A percentile compares a stretch with the other conserved stretches of the same genome.
Conservation (phyloP, 2,329 filamentous ascomycete genomes). For the Ambrosiella cleistominuta region DNA sequence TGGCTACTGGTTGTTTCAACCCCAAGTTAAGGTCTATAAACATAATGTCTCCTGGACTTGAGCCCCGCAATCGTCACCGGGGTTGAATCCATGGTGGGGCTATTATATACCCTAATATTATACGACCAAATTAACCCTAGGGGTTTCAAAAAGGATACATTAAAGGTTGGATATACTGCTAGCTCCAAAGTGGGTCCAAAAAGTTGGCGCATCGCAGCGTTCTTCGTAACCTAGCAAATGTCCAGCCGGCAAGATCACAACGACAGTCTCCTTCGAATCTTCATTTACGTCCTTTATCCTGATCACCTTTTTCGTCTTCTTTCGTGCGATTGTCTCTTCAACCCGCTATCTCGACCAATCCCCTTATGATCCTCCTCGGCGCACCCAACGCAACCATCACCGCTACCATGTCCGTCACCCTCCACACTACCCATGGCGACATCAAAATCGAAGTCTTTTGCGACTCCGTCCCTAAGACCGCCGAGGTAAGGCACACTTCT, state of each 20-base stretch:
- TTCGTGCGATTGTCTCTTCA: background rate
- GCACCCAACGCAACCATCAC: background rate
- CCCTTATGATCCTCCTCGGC: background rate
- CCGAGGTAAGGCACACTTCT: slow-evolving; percentile 40
- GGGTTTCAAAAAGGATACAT: background rate
- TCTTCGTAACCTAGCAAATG: background rate
- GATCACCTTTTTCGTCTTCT: background rate
- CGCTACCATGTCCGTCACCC: slow-evolving; percentile 39
- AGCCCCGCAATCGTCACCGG: no score
- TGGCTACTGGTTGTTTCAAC: no score
- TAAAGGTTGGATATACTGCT: background rate
- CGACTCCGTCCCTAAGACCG: slow-evolving; percentile 81
- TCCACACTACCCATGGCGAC: slow-evolving; percentile 78
- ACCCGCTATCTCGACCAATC: background rate
- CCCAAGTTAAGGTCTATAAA: no score
- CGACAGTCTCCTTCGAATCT: background rate
- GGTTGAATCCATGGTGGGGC: no score
- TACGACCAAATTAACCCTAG: no score
- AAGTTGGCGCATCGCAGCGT: background rate
- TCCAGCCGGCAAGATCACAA: no score
- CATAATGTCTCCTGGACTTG: no score
- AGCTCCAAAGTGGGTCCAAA: background rate
- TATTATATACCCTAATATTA: no score
- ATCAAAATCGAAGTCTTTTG: slow-evolving; percentile 95
- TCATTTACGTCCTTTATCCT: background rate